These are phyloP conservation scores for Amanita fuliginea DNA, from an alignment of 768 basidiomycete genomes.

Conservation along the genomic window DNA sequence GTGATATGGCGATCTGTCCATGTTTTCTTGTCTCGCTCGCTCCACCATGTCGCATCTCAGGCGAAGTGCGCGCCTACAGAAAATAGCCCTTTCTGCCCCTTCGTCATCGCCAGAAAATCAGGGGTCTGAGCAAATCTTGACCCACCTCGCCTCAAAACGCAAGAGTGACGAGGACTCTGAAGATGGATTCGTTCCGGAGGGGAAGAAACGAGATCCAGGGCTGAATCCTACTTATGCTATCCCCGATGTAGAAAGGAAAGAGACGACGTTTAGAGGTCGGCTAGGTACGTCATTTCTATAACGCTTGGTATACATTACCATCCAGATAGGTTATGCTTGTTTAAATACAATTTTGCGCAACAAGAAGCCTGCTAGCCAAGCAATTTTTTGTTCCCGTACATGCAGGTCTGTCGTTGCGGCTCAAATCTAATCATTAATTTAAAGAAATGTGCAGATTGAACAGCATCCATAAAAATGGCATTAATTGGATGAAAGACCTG, in stretches of 20 bases:
- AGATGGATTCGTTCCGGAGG: not conserved
- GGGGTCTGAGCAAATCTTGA: not conserved
- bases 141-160: not conserved
- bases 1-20: not conserved
- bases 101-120: not conserved
- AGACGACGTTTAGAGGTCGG: constrained; percentile 61
- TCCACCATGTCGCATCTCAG: constrained; percentile 1
- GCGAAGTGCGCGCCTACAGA: constrained; percentile 1
- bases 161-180: not conserved
- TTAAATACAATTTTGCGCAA: constrained; percentile 75
- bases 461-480: constrained; percentile 69
- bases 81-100: not conserved
- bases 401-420: constrained; percentile 32
- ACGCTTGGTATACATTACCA: not conserved
- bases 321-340: constrained; percentile 59
- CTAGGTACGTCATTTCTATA: constrained; percentile 25
- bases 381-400: constrained; percentile 69
- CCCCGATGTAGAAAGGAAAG: constrained; percentile 55
- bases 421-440: not conserved
- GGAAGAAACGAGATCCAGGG: constrained; percentile 19
- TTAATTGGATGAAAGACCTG: constrained; percentile 74
- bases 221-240: constrained; percentile 55
- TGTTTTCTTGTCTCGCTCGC: not conserved
- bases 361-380: constrained; percentile 48
- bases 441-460: constrained; percentile 44